These are phyloP conservation scores for Chytriomyces sp. DNA, from an alignment of 192 early-diverging fungal genomes.

Conservation along the genomic window DNA sequence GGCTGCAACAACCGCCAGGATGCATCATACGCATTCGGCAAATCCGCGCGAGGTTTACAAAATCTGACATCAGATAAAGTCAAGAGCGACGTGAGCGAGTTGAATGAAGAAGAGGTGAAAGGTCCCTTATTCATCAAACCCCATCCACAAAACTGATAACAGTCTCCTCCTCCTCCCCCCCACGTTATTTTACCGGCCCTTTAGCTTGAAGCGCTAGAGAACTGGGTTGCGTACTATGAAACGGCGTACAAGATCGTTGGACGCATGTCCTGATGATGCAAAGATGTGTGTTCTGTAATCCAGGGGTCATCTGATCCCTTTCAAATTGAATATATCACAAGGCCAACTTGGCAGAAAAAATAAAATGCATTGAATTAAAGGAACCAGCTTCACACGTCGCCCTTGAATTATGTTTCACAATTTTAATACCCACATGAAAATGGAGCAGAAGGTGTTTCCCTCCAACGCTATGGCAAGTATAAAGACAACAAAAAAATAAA, in stretches of 20 bases:
- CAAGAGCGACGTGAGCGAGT: neutral
- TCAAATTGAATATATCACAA: neutral
- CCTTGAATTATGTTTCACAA: neutral
- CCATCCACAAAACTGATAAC: no score
- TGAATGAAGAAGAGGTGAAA: neutral
- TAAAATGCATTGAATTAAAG: neutral
- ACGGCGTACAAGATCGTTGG: constrained; percentile 77
- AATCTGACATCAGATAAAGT: neutral
- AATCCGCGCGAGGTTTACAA: neutral
- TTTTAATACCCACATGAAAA: neutral
- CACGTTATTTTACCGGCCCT: neutral
- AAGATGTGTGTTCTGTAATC: neutral
- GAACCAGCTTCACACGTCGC: neutral
- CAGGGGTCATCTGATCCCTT: neutral
- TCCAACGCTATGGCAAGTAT: neutral
- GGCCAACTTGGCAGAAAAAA: neutral
- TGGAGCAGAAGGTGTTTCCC: neutral
- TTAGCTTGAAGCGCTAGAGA: constrained; percentile 69
- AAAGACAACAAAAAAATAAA: neutral
- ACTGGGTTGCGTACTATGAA: constrained; percentile 73
- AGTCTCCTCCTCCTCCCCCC: neutral
- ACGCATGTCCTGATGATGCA: constrained; percentile 38
- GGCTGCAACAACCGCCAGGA: constrained; percentile 1
- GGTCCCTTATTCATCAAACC: no score
- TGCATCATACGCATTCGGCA: neutral